Percentiles rank a stretch among this genome's conserved stretches.
These are phyloP conservation scores for Neurospora intermedia DNA, from an alignment of 495 filamentous ascomycete species.

Conservation along the genomic window DNA sequence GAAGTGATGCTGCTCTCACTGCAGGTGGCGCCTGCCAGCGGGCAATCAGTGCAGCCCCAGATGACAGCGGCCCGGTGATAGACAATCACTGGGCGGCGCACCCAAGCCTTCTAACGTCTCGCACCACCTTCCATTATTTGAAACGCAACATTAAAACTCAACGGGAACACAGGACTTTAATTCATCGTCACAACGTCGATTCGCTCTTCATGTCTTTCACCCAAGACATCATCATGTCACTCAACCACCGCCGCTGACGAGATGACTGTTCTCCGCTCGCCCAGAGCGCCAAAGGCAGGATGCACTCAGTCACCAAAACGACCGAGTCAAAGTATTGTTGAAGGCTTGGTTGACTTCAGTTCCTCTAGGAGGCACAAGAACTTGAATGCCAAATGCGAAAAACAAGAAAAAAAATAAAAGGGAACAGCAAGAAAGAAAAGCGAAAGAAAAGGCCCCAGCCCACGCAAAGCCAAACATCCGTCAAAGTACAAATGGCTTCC, in stretches of 20 bases:
- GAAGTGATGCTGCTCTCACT: background rate
- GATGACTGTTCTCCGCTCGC: background rate
- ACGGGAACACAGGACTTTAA: background rate
- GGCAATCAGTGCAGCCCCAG: background rate
- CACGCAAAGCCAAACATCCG: background rate
- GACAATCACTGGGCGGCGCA: background rate
- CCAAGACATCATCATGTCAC: background rate
- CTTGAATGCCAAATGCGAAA: background rate
- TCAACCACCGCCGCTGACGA: background rate
- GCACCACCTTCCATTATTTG: background rate
- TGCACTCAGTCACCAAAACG: background rate
- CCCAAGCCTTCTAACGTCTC: background rate
- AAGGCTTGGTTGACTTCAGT: slow-evolving; percentile 28
- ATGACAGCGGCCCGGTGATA: background rate
- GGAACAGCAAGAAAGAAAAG: slow-evolving; percentile 1
- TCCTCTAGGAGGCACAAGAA: slow-evolving; percentile 9
- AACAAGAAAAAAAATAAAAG: slow-evolving; percentile 9
- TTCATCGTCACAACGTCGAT: background rate
- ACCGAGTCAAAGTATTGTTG: background rate
- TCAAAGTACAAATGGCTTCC: background rate
- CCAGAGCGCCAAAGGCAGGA: background rate
- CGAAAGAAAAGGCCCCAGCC: background rate
- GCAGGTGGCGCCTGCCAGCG: background rate
- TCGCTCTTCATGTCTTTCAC: background rate
- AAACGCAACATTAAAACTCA: background rate